These are phyloP conservation scores for Yarrowia sp. DNA, from an alignment of 805 yeast species.

Conservation along the genomic window DNA sequence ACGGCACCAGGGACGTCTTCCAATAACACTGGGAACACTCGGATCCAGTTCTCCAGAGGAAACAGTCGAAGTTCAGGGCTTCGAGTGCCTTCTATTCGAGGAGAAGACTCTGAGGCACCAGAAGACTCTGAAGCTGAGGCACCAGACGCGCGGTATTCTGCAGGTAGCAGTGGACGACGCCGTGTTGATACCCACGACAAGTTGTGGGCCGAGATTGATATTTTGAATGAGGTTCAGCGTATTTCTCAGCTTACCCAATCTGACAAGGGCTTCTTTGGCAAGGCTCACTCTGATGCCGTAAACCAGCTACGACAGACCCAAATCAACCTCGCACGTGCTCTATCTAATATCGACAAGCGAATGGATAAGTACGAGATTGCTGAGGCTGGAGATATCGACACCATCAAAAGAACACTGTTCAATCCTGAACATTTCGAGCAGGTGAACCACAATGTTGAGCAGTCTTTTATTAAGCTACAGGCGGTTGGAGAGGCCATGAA, in stretches of 20 bases:
- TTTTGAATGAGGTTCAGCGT: slow-evolving; percentile 76
- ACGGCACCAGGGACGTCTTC: slow-evolving; percentile 7
- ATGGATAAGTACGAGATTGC: slow-evolving; percentile 48
- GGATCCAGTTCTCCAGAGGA: slow-evolving; percentile 19
- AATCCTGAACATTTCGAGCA: slow-evolving; percentile 61
- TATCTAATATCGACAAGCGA: slow-evolving; percentile 49
- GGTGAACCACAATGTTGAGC: slow-evolving; percentile 58
- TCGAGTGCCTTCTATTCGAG: slow-evolving; percentile 29
- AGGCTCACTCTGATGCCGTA: slow-evolving; percentile 59
- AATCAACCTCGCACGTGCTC: slow-evolving; percentile 54
- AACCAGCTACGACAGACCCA: slow-evolving; percentile 65
- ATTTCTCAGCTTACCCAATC: slow-evolving; percentile 55
- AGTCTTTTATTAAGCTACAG: slow-evolving; percentile 58
- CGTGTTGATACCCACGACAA: slow-evolving; percentile 70
- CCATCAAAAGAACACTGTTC: slow-evolving; percentile 52
- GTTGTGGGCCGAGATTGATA: slow-evolving; percentile 87
- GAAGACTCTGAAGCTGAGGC: slow-evolving; percentile 28
- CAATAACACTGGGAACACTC: background rate
- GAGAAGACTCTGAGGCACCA: slow-evolving; percentile 19
- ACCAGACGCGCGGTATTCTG: slow-evolving; percentile 1
- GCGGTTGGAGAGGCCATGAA: slow-evolving; percentile 57
- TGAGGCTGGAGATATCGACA: slow-evolving; percentile 49
- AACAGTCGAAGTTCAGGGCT: slow-evolving; percentile 32
- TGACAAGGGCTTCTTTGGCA: slow-evolving; percentile 52
- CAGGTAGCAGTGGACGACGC: slow-evolving; percentile 30